phyloP scores from a whole-genome alignment of 2,329 filamentous ascomycete species.

The Microsporum audouinii region DNA sequence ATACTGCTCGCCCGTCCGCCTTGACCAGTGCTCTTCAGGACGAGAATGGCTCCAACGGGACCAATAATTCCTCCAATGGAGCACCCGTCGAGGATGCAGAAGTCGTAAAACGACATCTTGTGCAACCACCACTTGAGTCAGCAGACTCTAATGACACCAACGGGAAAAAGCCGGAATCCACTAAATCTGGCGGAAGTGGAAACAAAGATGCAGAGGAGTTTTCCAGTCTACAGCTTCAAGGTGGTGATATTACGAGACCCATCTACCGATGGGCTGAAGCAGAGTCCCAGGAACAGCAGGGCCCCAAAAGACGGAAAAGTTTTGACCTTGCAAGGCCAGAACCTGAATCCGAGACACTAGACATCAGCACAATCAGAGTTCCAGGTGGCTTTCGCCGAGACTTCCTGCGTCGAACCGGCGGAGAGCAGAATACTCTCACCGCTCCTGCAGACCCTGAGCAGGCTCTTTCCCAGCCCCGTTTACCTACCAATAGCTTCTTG shows the following conservation, averaged over 20 bases:
- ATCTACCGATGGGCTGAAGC: constrained; percentile 90
- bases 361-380: constrained; percentile 83
- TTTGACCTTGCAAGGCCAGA: constrained; percentile 68
- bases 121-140: constrained; percentile 46
- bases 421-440: constrained; percentile 39
- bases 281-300: constrained; percentile 58
- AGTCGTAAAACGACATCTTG: constrained; percentile 78
- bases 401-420: constrained; percentile 66
- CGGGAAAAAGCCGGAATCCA: constrained; percentile 25
- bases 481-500: constrained; percentile 85
- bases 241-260: constrained; percentile 84
- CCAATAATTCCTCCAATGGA: constrained; percentile 35
- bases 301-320: constrained; percentile 65
- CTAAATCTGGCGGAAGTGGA: constrained; percentile 21
- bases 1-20: constrained; percentile 67
- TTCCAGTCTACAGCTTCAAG: constrained; percentile 83
- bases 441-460: constrained; percentile 28
- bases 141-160: neutral
- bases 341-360: constrained; percentile 66
- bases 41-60: constrained; percentile 33
- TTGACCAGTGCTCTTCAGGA: constrained; percentile 73
- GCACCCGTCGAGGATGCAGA: constrained; percentile 75
- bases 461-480: constrained; percentile 40
- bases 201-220: constrained; percentile 58
- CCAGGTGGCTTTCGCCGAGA: constrained; percentile 90